phyloP scores from a whole-genome alignment of 108 stramenopile species.

The Schizochytrium sp. region DNA sequence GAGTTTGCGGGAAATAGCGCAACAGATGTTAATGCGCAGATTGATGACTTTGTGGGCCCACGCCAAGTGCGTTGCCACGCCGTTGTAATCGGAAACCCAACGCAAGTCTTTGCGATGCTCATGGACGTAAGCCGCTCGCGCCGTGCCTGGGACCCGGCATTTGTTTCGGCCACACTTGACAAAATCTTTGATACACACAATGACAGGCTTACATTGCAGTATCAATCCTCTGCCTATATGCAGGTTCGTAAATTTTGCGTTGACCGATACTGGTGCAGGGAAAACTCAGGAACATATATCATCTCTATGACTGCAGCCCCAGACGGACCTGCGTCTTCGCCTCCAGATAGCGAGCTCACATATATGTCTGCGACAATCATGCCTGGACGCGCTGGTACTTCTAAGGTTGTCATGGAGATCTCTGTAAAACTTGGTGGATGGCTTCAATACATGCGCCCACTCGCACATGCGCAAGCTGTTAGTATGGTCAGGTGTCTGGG shows the following conservation, averaged over 20 bases:
- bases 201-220: constrained; percentile 3
- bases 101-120: constrained; percentile 55
- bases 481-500: background rate
- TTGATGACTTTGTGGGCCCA: constrained; percentile 13
- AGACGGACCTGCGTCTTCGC: background rate
- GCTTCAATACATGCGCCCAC: constrained; percentile 11
- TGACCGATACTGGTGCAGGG: constrained; percentile 22
- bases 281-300: constrained; percentile 42
- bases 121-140: constrained; percentile 42
- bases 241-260: background rate
- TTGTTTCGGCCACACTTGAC: background rate
- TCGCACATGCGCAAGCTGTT: background rate
- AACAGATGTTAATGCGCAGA: constrained; percentile 35
- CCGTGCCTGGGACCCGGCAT: constrained; percentile 43
- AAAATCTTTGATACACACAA: constrained; percentile 38
- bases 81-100: constrained; percentile 14
- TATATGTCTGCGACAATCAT: constrained; percentile 50
- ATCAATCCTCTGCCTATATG: background rate
- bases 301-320: background rate
- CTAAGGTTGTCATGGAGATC: constrained; percentile 31
- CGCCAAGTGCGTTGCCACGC: background rate
- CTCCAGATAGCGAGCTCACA: background rate
- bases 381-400: background rate
- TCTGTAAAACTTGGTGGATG: background rate
- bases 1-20: constrained; percentile 47